Percentiles rank a stretch among this genome's conserved stretches.
These are phyloP conservation scores for Penicillium soppii DNA, from an alignment of 495 filamentous ascomycete genomes.

Conservation along the genomic window DNA sequence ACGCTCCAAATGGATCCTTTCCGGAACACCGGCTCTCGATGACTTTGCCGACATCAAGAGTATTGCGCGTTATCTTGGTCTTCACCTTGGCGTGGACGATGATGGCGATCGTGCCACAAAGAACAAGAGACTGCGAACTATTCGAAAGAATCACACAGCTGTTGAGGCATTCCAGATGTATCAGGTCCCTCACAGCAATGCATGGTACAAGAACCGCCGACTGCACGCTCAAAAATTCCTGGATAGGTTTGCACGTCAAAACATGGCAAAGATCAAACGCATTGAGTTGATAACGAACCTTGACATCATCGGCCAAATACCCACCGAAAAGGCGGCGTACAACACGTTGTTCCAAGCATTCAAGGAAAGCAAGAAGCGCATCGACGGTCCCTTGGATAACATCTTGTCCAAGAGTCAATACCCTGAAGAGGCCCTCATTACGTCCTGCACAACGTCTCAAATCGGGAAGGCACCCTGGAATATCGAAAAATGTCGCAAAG, in stretches of 20 bases:
- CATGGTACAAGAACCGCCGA: slow-evolving; percentile 53
- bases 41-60: slow-evolving; percentile 60
- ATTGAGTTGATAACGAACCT: slow-evolving; percentile 41
- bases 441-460: slow-evolving; percentile 38
- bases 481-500: neutral
- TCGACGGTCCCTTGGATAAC: slow-evolving; percentile 33
- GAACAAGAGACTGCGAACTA: slow-evolving; percentile 30
- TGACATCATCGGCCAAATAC: slow-evolving; percentile 34
- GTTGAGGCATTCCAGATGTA: slow-evolving; percentile 51
- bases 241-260: slow-evolving; percentile 52
- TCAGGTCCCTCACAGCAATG: slow-evolving; percentile 38
- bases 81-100: slow-evolving; percentile 55
- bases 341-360: slow-evolving; percentile 45
- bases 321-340: slow-evolving; percentile 47
- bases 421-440: slow-evolving; percentile 47
- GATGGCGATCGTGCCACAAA: slow-evolving; percentile 38
- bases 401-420: slow-evolving; percentile 40
- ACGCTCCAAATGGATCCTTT: slow-evolving; percentile 64
- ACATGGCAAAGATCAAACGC: slow-evolving; percentile 45
- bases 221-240: slow-evolving; percentile 53
- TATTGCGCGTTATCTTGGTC: slow-evolving; percentile 54
- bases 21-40: slow-evolving; percentile 60
- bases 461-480: slow-evolving; percentile 10
- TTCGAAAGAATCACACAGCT: slow-evolving; percentile 27
- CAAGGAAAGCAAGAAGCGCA: slow-evolving; percentile 28